A percentile compares a stretch with the other conserved stretches of the same genome.
phyloP scores from a whole-genome alignment of 345 rosid genomes.

The Acer negundo region DNA sequence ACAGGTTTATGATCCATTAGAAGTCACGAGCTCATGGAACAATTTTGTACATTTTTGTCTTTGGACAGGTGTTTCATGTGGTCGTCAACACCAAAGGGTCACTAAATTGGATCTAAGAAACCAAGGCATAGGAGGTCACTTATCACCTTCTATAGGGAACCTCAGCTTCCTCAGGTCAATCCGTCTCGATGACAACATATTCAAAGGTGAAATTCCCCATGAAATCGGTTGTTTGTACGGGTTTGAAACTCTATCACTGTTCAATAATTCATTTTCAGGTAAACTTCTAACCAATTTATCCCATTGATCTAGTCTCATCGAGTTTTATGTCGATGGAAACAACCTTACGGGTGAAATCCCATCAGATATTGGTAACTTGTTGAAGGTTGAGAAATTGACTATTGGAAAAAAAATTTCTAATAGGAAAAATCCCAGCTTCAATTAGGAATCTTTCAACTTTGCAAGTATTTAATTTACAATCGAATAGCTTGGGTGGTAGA shows the following conservation, averaged over 20 bases:
- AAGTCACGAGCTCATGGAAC: too few species aligned
- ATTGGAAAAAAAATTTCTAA: accelerated
- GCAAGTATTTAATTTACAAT: too few species aligned
- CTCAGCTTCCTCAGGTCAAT: conserved; percentile 25
- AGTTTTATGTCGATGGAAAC: accelerated
- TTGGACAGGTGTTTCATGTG: too few species aligned
- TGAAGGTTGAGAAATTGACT: not conserved
- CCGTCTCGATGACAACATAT: not conserved
- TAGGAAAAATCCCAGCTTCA: too few species aligned
- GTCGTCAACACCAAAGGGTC: too few species aligned
- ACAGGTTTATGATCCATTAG: too few species aligned
- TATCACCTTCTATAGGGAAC: conserved; percentile 29
- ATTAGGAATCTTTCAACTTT: too few species aligned
- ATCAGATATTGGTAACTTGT: not conserved
- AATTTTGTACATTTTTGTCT: too few species aligned
- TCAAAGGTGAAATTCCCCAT: conserved; percentile 10
- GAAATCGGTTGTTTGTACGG: conserved; percentile 20
- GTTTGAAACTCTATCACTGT: accelerated
- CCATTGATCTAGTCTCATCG: not conserved
- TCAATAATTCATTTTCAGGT: conserved; percentile 15
- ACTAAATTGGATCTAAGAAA: not conserved
- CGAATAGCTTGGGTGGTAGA: too few species aligned
- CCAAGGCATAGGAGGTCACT: not conserved
- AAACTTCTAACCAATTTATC: conserved; percentile 23
- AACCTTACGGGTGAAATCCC: conserved; percentile 18